Evolutionary conservation across 2,329 filamentous ascomycete species (phyloP).

Genomic region (Fusarium begoniae): DNA sequence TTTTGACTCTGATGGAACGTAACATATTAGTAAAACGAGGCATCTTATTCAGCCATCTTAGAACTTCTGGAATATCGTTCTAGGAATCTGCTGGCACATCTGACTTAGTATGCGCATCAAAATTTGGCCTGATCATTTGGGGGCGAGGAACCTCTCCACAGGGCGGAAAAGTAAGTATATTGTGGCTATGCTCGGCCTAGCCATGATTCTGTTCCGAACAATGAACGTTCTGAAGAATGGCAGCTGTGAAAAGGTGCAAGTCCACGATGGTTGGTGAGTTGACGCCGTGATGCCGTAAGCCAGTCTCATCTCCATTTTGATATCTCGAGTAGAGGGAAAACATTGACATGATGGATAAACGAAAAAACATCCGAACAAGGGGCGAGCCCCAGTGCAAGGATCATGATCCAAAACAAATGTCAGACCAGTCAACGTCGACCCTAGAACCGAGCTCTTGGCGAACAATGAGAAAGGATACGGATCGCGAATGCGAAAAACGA

Average conservation of each 20-base stretch:
- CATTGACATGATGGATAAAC: background rate
- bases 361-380: background rate
- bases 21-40: background rate
- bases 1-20: background rate
- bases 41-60: background rate
- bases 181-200: background rate
- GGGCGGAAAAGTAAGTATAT: background rate
- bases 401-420: background rate
- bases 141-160: background rate
- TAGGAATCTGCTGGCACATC: background rate
- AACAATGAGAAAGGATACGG: background rate
- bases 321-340: background rate
- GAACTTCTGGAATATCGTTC: background rate
- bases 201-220: background rate
- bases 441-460: constrained; percentile 1
- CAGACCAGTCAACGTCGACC: background rate
- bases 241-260: background rate
- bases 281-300: background rate
- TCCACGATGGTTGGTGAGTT: too few relatives aligned
- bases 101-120: background rate
- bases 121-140: background rate
- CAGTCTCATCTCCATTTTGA: background rate
- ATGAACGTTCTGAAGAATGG: background rate
- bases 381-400: background rate
- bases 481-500: background rate